Evolutionary conservation across 2,329 filamentous ascomycete species (phyloP), one percentile per base, ranked within the genome.

Genomic region (Dendryphion nanum): DNA sequence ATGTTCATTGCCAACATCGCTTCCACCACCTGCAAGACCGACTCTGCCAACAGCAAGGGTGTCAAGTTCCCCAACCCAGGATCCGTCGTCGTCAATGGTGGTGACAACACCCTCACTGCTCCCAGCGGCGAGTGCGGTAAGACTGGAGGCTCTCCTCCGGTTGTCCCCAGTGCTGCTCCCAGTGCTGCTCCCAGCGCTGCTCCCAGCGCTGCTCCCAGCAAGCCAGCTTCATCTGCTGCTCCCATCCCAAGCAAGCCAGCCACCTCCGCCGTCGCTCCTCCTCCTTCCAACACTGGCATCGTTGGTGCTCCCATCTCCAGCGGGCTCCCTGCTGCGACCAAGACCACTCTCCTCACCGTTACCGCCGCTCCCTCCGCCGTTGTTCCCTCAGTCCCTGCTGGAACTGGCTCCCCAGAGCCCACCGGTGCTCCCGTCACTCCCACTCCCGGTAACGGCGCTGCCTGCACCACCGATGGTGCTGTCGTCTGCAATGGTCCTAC

Each of bases 1-100:
- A 83, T 93, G 78, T 79, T 89, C 29, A 72, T 82, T 1, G 82
- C 84, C 48, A 93, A 93, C 68, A 69, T 89, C 42, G 54, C 26
- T n/a, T 72, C 74, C 44, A 70, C 32, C 7, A 38, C 36, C 10
- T 89, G 85, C 66, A 64, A 47, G 2, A n/a, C n/a, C n/a, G n/a
- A n/a, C n/a, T 83, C 78, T 10, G 55, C 51, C 0, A 74, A 81
- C 30, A 63, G 63, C 30, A 58, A 63, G 2, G 79, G 86, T 44
- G 69, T 83, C 42, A 61, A 73, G 18, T 90, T 83, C 69, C 82
- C 84, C 4, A 72, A 85, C 54, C 77, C 86, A 0, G 87, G 87
- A 35, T 41, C 68, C 1, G 76, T 73, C 2, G 70, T 81, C 4
- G 74, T 82, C 38, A 66, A 64, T 8, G 67, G 47, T 23, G 30